phyloP scores from a whole-genome alignment of 805 yeast species.

The Suhomyces faveliae region DNA sequence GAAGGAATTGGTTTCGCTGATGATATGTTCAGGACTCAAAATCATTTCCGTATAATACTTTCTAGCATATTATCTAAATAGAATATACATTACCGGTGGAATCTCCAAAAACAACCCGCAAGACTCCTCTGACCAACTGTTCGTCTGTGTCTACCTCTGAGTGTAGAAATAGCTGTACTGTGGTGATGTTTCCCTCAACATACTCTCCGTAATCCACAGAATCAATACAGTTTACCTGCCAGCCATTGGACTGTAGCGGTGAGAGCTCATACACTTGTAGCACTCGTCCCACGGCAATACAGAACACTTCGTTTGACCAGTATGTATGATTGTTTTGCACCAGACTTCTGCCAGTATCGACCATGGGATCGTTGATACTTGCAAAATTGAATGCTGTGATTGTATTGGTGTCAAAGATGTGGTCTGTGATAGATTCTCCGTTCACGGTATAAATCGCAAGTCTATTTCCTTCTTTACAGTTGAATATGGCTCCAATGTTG shows the following conservation, averaged over 20 bases:
- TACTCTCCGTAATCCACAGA: conserved; percentile 1
- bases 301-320: conserved; percentile 39
- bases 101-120: conserved; percentile 55
- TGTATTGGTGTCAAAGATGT: conserved; percentile 14
- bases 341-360: conserved; percentile 23
- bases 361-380: conserved; percentile 26
- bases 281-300: conserved; percentile 22
- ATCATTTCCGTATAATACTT: too few species aligned
- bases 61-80: background rate
- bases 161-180: conserved; percentile 27
- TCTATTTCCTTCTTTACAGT: conserved; percentile 13
- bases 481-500: conserved; percentile 40
- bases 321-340: conserved; percentile 27
- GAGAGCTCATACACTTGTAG: conserved; percentile 24
- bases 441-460: conserved; percentile 51
- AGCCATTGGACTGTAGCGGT: conserved; percentile 9
- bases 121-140: conserved; percentile 32
- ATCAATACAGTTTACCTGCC: conserved; percentile 12
- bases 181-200: conserved; percentile 23
- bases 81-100: conserved; percentile 48
- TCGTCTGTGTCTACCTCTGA: conserved; percentile 35
- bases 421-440: conserved; percentile 42
- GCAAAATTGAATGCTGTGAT: conserved; percentile 29
- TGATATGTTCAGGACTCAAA: too few species aligned
- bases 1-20: too few species aligned